phyloP scores from a whole-genome alignment of 768 basidiomycete genomes.

The Termitomyces sp. region DNA sequence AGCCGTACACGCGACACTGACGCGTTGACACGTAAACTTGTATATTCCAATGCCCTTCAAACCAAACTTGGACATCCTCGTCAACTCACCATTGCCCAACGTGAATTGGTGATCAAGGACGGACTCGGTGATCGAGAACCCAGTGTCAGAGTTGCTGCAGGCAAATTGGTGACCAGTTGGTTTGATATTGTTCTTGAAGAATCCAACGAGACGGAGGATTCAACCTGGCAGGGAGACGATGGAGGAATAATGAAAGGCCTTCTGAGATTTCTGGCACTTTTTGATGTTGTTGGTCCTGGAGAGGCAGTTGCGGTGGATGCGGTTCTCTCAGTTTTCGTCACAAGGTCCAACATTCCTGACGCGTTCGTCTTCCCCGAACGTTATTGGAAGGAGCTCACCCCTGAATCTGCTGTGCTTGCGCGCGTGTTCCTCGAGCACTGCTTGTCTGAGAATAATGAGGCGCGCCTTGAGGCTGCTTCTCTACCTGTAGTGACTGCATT shows the following conservation, averaged over 20 bases:
- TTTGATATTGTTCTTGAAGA: slow-evolving; percentile 54
- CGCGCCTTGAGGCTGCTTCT: slow-evolving; percentile 57
- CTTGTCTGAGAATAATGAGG: slow-evolving; percentile 50
- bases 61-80: slow-evolving; percentile 56
- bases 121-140: slow-evolving; percentile 90
- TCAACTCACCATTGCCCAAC: slow-evolving; percentile 70
- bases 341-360: slow-evolving; percentile 65
- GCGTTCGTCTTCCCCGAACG: slow-evolving; percentile 68
- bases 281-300: slow-evolving; percentile 59
- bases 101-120: slow-evolving; percentile 80
- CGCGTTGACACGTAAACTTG: slow-evolving; percentile 67
- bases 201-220: slow-evolving; percentile 27
- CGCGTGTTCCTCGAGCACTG: slow-evolving; percentile 87
- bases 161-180: slow-evolving; percentile 77
- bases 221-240: slow-evolving; percentile 35
- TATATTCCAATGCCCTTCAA: slow-evolving; percentile 67
- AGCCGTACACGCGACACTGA: slow-evolving; percentile 85
- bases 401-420: slow-evolving; percentile 78
- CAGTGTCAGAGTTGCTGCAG: slow-evolving; percentile 75
- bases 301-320: slow-evolving; percentile 83
- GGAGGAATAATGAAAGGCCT: slow-evolving; percentile 41
- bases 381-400: slow-evolving; percentile 73
- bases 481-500: slow-evolving; percentile 91
- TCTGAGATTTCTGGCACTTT: slow-evolving; percentile 38
- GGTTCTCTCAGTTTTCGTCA: slow-evolving; percentile 70